phyloP scores from a whole-genome alignment of 1,284 basidiomycete genomes.

The Anthracocystis setariae region DNA sequence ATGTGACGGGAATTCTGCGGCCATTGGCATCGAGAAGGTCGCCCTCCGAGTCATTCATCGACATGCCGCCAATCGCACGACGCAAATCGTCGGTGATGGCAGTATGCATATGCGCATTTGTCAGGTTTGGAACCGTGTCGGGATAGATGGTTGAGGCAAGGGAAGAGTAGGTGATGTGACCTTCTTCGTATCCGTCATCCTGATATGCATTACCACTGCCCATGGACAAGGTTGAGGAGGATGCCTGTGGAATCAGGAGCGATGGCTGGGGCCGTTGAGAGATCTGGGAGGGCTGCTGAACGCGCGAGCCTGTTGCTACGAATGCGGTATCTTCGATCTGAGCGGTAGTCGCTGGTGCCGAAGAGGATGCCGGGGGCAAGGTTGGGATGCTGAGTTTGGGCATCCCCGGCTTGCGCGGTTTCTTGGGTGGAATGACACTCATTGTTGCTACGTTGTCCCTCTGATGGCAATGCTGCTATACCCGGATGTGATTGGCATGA shows the following conservation, averaged over 20 bases:
- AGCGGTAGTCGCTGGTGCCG: conserved; percentile 23
- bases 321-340: conserved; percentile 19
- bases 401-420: conserved; percentile 57
- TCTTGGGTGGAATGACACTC: conserved; percentile 63
- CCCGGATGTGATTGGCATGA: too few relatives aligned
- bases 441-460: conserved; percentile 12
- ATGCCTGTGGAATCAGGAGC: conserved; percentile 34
- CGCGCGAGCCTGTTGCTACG: conserved; percentile 6
- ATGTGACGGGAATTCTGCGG: conserved; percentile 37
- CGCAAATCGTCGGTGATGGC: conserved; percentile 60
- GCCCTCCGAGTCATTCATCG: conserved; percentile 42
- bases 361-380: conserved; percentile 37
- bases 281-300: conserved; percentile 14
- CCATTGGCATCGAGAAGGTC: conserved; percentile 42
- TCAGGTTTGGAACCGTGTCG: conserved; percentile 53
- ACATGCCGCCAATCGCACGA: conserved; percentile 58
- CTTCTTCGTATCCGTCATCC: conserved; percentile 53
- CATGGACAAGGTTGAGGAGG: conserved; percentile 20
- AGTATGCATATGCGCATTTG: conserved; percentile 45
- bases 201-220: conserved; percentile 29
- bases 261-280: conserved; percentile 37
- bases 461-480: too few relatives aligned
- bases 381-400: conserved; percentile 62
- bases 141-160: conserved; percentile 55
- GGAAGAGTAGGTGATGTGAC: conserved; percentile 31